Base-by-base conservation (phyloP, 2,329 filamentous ascomycete species). In the Alternaria postmessia region DNA sequence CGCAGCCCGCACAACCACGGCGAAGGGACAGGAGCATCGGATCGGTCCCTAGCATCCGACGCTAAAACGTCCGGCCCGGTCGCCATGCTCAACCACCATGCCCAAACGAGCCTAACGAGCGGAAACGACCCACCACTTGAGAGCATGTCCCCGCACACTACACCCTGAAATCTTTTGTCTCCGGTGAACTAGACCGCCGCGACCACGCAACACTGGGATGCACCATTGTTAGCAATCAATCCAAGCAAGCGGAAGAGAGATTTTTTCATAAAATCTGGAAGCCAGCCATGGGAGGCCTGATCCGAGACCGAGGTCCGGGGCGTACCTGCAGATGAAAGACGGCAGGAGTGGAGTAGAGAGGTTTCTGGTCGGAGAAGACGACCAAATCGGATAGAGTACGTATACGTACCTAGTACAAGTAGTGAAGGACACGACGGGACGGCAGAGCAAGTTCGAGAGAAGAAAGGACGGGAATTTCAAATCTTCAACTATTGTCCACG, bases 111-210 rank as follows among this genome's bases (percentile, higher is more conserved):
- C 34, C 46, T 36, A 49, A 36, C 46, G 20, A 49, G 32, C 46
- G 46, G 46, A 49, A 49, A 26, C 46, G 46, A 24, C 30, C 46
- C 46, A 49, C 46, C 30, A 36, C 30, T 49, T 49, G 32, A 49
- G 46, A 5, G 32, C 30, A 36, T 49, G 46, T 36, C 46, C 46
- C 32, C 46, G 46, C 46, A 49, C 46, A 49, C 46, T 49, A 49
- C 46, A 49, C 46, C 32, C 46, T 49, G 46, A 49, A 49, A 36
- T 49, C 32, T 38, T 49, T 49, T 36, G 20, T 32, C 46, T 49
- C 46, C 46, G 46, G 20, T 49, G 32, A 12, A 24, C 46, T 49
- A 49, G 46, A 49, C 46, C 46, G 32, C 46, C 20, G 30, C 32
- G 18, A 26, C 22, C 32, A 36, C 12, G 32, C 32, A 36, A 16